Conservation (phyloP, 257 asterid genomes). For the Scutellaria galericulata region DNA sequence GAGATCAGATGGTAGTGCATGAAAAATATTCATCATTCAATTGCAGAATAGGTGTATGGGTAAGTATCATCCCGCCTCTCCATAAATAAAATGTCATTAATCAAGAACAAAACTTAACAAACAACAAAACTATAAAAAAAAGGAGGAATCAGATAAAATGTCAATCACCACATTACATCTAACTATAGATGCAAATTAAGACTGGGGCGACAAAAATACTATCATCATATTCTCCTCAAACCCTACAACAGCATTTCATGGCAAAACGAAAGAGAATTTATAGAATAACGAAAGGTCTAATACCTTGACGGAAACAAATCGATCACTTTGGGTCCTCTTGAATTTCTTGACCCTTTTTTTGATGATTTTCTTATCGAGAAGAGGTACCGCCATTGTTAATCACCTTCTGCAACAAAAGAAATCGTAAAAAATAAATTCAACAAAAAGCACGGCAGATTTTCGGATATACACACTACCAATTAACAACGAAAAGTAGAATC, state of each 20-base stretch:
- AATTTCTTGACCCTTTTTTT: slow-evolving; percentile 58
- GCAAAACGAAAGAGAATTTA: background rate
- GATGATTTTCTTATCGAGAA: slow-evolving; percentile 49
- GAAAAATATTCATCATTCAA: slow-evolving; percentile 62
- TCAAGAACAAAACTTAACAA: background rate
- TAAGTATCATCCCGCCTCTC: slow-evolving; percentile 53
- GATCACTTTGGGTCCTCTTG: slow-evolving; percentile 58
- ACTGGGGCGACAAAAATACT: slow-evolving; percentile 52
- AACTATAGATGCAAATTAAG: slow-evolving; percentile 44
- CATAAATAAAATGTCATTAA: background rate
- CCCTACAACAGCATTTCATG: background rate
- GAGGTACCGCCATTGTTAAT: slow-evolving; percentile 56
- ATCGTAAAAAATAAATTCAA: background rate
- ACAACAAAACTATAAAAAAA: background rate
- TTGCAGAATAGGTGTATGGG: slow-evolving; percentile 62
- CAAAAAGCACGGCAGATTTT: background rate
- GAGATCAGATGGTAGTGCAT: slow-evolving; percentile 97
- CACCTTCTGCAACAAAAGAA: slow-evolving; percentile 29
- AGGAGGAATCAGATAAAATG: slow-evolving; percentile 47
- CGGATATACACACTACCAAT: background rate
- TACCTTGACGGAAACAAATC: slow-evolving; percentile 58
- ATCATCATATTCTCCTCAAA: slow-evolving; percentile 43
- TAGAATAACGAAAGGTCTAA: background rate
- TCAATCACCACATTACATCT: slow-evolving; percentile 58
- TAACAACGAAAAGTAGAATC: background rate